phyloP scores from a whole-genome alignment of 352 stramenopile genomes.

The Saprolegnia diclina region DNA sequence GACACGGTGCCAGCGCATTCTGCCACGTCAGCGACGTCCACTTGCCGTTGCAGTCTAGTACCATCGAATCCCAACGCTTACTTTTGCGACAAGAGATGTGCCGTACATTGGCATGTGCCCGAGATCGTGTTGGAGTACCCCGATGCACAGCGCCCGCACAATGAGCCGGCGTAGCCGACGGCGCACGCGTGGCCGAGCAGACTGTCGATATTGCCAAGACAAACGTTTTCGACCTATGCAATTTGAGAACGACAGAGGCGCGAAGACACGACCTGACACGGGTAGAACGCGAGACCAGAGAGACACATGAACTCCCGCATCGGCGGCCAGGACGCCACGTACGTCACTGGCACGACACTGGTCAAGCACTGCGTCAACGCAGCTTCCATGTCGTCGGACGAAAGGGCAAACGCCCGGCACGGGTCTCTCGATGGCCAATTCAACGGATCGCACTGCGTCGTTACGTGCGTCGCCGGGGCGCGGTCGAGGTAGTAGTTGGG shows the following conservation, averaged over 20 bases:
- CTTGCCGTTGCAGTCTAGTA: too few relatives aligned
- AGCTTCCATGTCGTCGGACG: background rate
- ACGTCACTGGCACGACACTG: conserved; percentile 33
- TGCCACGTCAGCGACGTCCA: background rate
- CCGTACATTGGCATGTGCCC: background rate
- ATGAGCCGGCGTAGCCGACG: background rate
- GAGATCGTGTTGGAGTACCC: conserved; percentile 35
- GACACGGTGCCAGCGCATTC: conserved; percentile 50
- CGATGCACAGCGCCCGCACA: conserved; percentile 52
- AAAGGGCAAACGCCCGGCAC: background rate
- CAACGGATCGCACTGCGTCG: background rate
- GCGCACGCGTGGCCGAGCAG: conserved; percentile 31
- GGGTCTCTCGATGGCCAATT: background rate
- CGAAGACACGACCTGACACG: conserved; percentile 39
- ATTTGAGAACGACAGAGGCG: background rate
- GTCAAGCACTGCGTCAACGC: conserved; percentile 40
- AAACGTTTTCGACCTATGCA: conserved; percentile 40
- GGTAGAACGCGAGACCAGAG: conserved; percentile 47
- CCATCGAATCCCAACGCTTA: conserved; percentile 35
- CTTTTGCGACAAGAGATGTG: conserved; percentile 28
- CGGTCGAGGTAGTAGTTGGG: background rate
- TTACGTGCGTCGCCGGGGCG: background rate
- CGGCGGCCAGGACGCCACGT: conserved; percentile 46
- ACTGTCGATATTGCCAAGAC: conserved; percentile 45
- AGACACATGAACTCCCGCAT: conserved; percentile 56